Base-by-base conservation (phyloP, 768 basidiomycete species). In the Cystofilobasidium macerans region DNA sequence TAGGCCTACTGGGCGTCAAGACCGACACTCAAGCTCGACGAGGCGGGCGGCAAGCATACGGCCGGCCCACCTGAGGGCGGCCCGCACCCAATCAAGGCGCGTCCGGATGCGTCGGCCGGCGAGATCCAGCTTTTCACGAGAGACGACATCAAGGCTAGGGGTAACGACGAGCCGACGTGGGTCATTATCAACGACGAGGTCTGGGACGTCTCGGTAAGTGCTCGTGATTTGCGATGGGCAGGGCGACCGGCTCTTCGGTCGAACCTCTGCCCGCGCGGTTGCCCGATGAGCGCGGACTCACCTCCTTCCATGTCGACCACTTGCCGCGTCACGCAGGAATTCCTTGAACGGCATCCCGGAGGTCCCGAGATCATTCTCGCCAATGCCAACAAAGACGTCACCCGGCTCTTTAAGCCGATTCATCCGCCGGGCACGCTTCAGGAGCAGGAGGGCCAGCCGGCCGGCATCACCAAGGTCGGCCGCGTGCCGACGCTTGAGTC, bases 351-450 rank as follows among this genome's bases (percentile, higher is more conserved):
- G 22, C 62, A 68, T 45, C 67, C 67, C 0, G 67, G 67, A 9
- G 67, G 67, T 14, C 56, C 67, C 26, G 58, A 62, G 30, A 68
- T 68, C 45, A 68, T 68, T 20, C 36, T 58, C 43, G 13, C 43
- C 36, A 62, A 68, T 48, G 54, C 67, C 8, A 54, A 53, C 8
- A 63, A 63, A 11, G 67, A 68, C 30, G 57, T 59, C 16, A 58
- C 61, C 5, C 45, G 42, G 4, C 47, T 68, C 24, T 68, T 63
- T 26, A 68, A 62, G 26, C 67, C 67, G 11, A 68, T 68, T 48
- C 67, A 68, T 28, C 67, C 67, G 30, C 67, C 61, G 8, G 58
- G 58, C 8, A 68, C 67, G 26, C 36, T 68, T 9, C 26, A 62
- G 45, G 56, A 20, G 11, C 47, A 57, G n/a, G 57, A 61, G 18